Conservation (phyloP, 2,329 filamentous ascomycete genomes). For the Fusarium nodosum region DNA sequence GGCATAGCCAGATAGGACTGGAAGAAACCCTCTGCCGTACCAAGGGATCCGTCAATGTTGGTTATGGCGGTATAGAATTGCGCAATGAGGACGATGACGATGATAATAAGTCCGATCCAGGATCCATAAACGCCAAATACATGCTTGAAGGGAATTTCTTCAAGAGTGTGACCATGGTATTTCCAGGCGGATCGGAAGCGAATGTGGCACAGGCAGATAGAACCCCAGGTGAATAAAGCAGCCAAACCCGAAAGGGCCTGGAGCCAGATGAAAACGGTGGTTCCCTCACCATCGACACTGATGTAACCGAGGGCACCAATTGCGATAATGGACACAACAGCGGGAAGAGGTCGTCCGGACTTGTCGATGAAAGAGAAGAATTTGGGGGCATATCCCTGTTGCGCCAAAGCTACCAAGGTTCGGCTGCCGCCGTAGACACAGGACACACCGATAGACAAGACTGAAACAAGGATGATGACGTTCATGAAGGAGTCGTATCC, state of each 20-base stretch:
- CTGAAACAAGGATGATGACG: slow-evolving; percentile 69
- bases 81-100: slow-evolving; percentile 68
- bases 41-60: slow-evolving; percentile 51
- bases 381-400: slow-evolving; percentile 70
- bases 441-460: slow-evolving; percentile 71
- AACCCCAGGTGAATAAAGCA: slow-evolving; percentile 77
- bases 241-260: slow-evolving; percentile 74
- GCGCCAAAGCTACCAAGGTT: slow-evolving; percentile 70
- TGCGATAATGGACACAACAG: slow-evolving; percentile 62
- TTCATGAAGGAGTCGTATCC: slow-evolving; percentile 71
- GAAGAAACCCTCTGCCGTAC: slow-evolving; percentile 63
- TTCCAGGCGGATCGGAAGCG: slow-evolving; percentile 76
- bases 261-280: slow-evolving; percentile 74
- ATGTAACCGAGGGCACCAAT: slow-evolving; percentile 67
- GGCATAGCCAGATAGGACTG: slow-evolving; percentile 66
- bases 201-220: slow-evolving; percentile 77
- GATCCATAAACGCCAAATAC: slow-evolving; percentile 73
- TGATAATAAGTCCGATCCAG: slow-evolving; percentile 72
- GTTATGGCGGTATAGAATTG: slow-evolving; percentile 66
- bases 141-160: slow-evolving; percentile 76
- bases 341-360: slow-evolving; percentile 67
- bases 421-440: slow-evolving; percentile 71
- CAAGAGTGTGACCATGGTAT: slow-evolving; percentile 70
- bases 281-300: slow-evolving; percentile 60
- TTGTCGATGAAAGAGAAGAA: slow-evolving; percentile 70